phyloP scores from a whole-genome alignment of 1,284 basidiomycete species.

The Marasmius tenuissimus region DNA sequence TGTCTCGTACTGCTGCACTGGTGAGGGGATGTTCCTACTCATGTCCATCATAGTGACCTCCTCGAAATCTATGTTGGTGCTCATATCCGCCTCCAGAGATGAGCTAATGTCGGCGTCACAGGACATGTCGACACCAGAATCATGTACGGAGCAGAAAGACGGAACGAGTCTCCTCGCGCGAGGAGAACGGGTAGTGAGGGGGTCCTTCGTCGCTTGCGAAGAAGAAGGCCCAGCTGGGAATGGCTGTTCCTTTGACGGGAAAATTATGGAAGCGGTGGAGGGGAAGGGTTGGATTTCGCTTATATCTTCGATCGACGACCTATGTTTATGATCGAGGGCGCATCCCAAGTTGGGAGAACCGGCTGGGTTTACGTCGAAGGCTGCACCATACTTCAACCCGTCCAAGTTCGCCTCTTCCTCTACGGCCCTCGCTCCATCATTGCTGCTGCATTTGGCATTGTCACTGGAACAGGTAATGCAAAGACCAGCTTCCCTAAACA shows the following conservation, averaged over 20 bases:
- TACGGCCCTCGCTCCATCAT: background rate
- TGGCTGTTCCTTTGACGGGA: background rate
- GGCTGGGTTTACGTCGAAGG: slow-evolving; percentile 2
- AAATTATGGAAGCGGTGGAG: slow-evolving; percentile 14
- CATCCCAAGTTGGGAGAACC: background rate
- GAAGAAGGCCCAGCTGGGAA: background rate
- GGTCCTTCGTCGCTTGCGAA: background rate
- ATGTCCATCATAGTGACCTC: background rate
- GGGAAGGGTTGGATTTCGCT: slow-evolving; percentile 18
- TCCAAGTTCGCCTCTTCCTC: background rate
- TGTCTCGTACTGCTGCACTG: background rate
- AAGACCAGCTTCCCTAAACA: background rate
- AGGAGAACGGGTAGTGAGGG: background rate
- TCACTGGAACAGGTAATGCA: background rate
- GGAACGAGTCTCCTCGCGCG: background rate
- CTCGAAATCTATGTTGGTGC: background rate
- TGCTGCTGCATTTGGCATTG: too few species aligned
- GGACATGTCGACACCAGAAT: background rate
- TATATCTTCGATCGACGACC: background rate
- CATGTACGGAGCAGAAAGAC: background rate
- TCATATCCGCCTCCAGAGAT: background rate
- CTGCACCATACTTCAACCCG: background rate
- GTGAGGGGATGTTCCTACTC: background rate
- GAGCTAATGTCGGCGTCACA: background rate
- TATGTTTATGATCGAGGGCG: background rate